Base-by-base conservation (phyloP, 148 eudicot genomes). In the Silene latifolia region DNA sequence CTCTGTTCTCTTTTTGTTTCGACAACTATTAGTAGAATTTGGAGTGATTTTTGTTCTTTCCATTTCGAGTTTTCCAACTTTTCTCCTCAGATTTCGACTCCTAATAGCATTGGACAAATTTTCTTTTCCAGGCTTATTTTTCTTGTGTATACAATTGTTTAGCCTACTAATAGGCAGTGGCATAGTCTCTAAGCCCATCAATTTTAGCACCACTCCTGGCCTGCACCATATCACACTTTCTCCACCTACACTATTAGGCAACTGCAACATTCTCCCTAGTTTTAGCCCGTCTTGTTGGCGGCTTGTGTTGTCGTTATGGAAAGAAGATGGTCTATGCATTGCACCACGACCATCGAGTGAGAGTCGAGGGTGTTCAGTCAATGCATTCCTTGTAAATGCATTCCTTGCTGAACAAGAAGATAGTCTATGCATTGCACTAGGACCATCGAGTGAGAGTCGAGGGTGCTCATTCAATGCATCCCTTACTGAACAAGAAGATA, bases 141-240 rank as follows among this genome's bases (percentile, higher is more conserved):
- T 18, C 13, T 51, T 51, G n/a, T 51, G 56, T 76, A 24, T 79
- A 58, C 7, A 63, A 10, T 39, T 54, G 46, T 74, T 35, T 69
- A 74, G 71, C 39, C 64, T 80, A 24, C 71, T 69, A 29, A 86
- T 69, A 6, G 96, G 91, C 73, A 88, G 72, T 1, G 97, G 97
- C 85, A 93, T 84, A 18, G 91, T 93, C 60, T 93, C 98, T 51
- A 91, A 77, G 19, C 98, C 98, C 98, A 93, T 93, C 39, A 93
- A 77, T 76, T 86, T 93, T 2, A 85, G 90, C 35, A 93, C 94
- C 53, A 91, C 88, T 67, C 97, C 91, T 4, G 97, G 95, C 63
- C 88, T 93, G 72, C 95, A 91, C 98, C 98, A 93, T 21, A 91
- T 81, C 23, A 93, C 98, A 29, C 85, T 85, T 81, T 91, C 95